Percentiles rank a stretch among this genome's conserved stretches.
Conservation (phyloP, 768 basidiomycete species). For the Tulasnella sp. region DNA sequence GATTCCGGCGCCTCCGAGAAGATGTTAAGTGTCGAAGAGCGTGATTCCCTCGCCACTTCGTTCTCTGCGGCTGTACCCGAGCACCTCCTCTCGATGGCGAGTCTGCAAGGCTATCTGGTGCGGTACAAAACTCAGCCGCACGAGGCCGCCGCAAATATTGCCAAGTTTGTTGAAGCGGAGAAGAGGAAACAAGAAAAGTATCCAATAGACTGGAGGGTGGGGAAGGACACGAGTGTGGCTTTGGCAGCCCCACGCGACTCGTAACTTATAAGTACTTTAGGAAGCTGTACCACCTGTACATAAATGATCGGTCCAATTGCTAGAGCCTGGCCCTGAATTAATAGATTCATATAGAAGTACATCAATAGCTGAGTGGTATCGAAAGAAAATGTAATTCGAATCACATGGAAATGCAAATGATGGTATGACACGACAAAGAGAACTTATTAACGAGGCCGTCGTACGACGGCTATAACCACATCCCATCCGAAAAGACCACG, state of each 20-base stretch:
- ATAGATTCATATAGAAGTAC: constrained; percentile 2
- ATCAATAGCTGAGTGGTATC: not conserved
- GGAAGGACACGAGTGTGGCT: not conserved
- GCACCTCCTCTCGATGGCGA: constrained; percentile 85
- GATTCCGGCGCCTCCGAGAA: constrained; percentile 65
- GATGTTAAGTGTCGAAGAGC: constrained; percentile 33
- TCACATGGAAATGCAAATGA: not conserved
- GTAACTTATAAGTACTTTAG: constrained; percentile 12
- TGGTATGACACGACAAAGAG: not conserved
- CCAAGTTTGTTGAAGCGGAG: constrained; percentile 5
- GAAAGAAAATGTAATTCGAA: not conserved
- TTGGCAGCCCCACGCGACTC: constrained; percentile 11
- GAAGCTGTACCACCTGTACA: not conserved
- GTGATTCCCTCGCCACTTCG: constrained; percentile 67
- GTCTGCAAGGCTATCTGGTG: constrained; percentile 84
- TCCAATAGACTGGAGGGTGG: not conserved
- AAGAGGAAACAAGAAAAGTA: constrained; percentile 15
- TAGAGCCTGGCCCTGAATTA: not conserved
- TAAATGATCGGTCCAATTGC: not conserved
- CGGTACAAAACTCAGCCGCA: constrained; percentile 10
- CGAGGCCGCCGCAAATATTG: not conserved
- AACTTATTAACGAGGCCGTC: constrained; percentile 50
- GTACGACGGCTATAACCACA: constrained; percentile 81
- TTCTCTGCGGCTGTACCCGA: constrained; percentile 85
- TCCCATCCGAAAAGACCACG: constrained; percentile 85